Base-by-base conservation (phyloP, 345 rosid species). In the Aurinia saxatilis region DNA sequence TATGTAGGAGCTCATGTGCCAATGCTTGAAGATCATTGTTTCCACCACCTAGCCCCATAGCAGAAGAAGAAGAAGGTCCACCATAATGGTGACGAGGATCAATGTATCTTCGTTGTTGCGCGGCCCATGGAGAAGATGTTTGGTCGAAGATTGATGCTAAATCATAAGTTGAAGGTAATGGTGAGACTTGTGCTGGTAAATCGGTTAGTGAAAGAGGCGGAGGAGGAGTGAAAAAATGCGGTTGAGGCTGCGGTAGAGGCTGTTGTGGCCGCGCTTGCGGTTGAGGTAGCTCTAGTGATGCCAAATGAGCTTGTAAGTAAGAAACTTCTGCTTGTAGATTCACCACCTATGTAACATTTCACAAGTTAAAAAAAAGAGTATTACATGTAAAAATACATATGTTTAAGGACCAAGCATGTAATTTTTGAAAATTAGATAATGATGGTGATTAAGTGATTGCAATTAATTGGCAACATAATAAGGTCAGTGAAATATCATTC, bases 281-380 rank as follows among this genome's bases (percentile, higher is more conserved):
- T 11, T 81, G 65, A 15, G 87, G 82, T 13, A 73, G 73, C 80
- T 84, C 87, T 57, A 89, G 45, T 7, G 93, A 72, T 16, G 93
- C 74, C 38, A 89, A 68, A 54, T 82, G 84, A 33, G 96, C 82
- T 74, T 89, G 95, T 64, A 87, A 71, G 78, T 74, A 83, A n/a
- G 98, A 75, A 6, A 92, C 79, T 77, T 92, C 96, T 5, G 98
- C 85, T 61, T 87, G 96, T 41, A 92, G 78, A 72, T 69, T 85
- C 77, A 87, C 84, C 50, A 87, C 89, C 98, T 92, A 48, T 18
- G 12, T 35, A 8, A 68, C 47, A 51, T 34, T 51, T 68, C 13
- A 44, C 55, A 12, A 42, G 27, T 42, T 51, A 34, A 34, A 51
- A 5, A 8, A 9, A 27, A 25, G 14, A 45, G 27, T 41, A 2